These are phyloP conservation scores for Acanthamoeba royreba DNA, from an alignment of 208 protist species.

Conservation along the genomic window DNA sequence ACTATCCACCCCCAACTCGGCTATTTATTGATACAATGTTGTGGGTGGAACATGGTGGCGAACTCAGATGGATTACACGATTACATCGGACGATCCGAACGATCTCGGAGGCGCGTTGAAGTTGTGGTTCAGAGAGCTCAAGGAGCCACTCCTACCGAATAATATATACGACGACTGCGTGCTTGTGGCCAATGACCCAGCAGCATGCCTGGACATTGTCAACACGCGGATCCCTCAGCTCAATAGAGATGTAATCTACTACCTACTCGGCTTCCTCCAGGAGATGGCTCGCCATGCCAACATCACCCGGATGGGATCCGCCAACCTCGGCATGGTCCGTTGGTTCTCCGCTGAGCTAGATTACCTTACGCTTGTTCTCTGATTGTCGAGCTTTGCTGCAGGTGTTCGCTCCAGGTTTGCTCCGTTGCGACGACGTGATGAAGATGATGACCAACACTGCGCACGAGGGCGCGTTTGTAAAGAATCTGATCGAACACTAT, in stretches of 20 bases:
- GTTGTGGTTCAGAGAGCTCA: slow-evolving; percentile 9
- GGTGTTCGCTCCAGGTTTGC: not conserved
- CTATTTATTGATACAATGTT: not conserved
- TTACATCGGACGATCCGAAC: not conserved
- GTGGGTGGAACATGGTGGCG: not conserved
- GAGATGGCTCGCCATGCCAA: not conserved
- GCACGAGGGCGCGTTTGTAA: not conserved
- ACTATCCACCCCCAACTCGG: too few relatives aligned
- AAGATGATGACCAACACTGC: slow-evolving; percentile 2
- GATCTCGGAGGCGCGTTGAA: not conserved
- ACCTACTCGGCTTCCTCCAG: not conserved
- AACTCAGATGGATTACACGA: not conserved
- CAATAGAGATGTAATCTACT: not conserved
- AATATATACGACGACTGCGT: not conserved
- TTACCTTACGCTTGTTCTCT: not conserved
- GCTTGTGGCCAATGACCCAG: not conserved
- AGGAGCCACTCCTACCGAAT: slow-evolving; percentile 6
- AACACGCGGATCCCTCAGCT: not conserved
- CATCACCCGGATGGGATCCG: not conserved
- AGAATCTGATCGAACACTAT: slow-evolving; percentile 12
- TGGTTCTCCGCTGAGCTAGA: not conserved
- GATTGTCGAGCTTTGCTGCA: not conserved
- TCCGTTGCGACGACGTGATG: not conserved
- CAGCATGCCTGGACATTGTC: not conserved
- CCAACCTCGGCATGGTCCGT: slow-evolving; percentile 5